Evolutionary conservation across 208 protist species (phyloP).

Genomic region (Phytomonas francai): DNA sequence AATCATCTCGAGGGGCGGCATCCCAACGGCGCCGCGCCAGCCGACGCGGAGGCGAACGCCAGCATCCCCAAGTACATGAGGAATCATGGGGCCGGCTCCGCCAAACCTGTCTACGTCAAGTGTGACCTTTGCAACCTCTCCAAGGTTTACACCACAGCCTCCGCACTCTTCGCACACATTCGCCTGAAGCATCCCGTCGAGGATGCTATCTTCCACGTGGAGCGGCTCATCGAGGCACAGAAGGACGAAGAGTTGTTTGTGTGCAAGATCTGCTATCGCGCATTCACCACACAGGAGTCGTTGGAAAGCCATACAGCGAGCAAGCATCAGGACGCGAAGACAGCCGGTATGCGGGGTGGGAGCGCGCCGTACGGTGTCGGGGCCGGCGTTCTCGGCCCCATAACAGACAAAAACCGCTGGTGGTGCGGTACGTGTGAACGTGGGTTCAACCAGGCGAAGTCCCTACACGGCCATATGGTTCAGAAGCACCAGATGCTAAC

Average conservation of each 20-base stretch:
- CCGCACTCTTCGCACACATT: slow-evolving; percentile 78
- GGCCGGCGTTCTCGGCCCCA: neutral
- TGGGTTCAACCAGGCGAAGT: slow-evolving; percentile 44
- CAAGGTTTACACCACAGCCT: slow-evolving; percentile 66
- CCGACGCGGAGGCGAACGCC: neutral
- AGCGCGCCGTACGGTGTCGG: neutral
- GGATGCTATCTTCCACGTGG: slow-evolving; percentile 65
- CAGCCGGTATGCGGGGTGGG: neutral
- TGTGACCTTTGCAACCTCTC: slow-evolving; percentile 59
- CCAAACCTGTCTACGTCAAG: slow-evolving; percentile 11
- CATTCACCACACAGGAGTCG: slow-evolving; percentile 20
- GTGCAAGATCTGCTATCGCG: slow-evolving; percentile 45
- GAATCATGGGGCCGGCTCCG: too few species aligned
- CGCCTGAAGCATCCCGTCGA: slow-evolving; percentile 73
- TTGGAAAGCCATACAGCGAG: slow-evolving; percentile 37
- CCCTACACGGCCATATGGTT: slow-evolving; percentile 43
- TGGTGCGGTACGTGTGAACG: slow-evolving; percentile 79
- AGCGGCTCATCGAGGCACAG: slow-evolving; percentile 51
- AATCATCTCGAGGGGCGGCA: slow-evolving; percentile 67
- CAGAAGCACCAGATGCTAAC: slow-evolving; percentile 39
- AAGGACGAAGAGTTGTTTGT: slow-evolving; percentile 15
- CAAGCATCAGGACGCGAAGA: slow-evolving; percentile 23
- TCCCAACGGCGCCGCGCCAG: neutral
- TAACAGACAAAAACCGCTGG: slow-evolving; percentile 23
- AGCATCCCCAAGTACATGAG: neutral